A percentile compares a stretch with the other conserved stretches of the same genome.
Evolutionary conservation across 495 filamentous ascomycete species (phyloP).

Genomic region (Penicillium riverlandense): DNA sequence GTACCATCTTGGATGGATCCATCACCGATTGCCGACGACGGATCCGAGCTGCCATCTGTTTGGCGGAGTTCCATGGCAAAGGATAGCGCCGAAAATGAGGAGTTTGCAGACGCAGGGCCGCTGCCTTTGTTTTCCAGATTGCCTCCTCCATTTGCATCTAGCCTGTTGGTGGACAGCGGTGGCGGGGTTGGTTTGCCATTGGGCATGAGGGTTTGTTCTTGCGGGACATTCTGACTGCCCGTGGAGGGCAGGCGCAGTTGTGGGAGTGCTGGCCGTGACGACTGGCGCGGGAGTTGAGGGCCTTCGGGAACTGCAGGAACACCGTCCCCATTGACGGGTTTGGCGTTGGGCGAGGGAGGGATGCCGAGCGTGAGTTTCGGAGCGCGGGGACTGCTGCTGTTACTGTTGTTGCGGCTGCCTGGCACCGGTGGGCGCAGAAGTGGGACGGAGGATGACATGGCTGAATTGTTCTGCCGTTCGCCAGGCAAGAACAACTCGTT

Average conservation of each 20-base stretch:
- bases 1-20: constrained; percentile 64
- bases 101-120: constrained; percentile 74
- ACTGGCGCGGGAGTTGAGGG: constrained; percentile 28
- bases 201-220: constrained; percentile 43
- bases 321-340: constrained; percentile 49
- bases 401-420: constrained; percentile 56
- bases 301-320: constrained; percentile 15
- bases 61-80: constrained; percentile 61
- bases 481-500: constrained; percentile 44
- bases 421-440: constrained; percentile 79
- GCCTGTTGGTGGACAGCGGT: constrained; percentile 45
- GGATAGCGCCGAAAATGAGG: constrained; percentile 69
- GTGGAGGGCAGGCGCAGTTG: constrained; percentile 74
- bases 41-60: constrained; percentile 67
- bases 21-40: constrained; percentile 76
- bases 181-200: constrained; percentile 46
- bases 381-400: constrained; percentile 48
- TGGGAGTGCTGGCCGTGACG: constrained; percentile 53
- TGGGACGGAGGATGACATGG: constrained; percentile 75
- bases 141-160: constrained; percentile 68
- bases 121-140: constrained; percentile 65
- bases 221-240: constrained; percentile 63
- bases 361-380: constrained; percentile 84
- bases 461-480: constrained; percentile 45
- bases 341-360: constrained; percentile 71